Percentiles rank a stretch among this genome's conserved stretches.
Conservation (phyloP, 371 early-diverging fungal genomes). For the Scutellospora calospora region DNA sequence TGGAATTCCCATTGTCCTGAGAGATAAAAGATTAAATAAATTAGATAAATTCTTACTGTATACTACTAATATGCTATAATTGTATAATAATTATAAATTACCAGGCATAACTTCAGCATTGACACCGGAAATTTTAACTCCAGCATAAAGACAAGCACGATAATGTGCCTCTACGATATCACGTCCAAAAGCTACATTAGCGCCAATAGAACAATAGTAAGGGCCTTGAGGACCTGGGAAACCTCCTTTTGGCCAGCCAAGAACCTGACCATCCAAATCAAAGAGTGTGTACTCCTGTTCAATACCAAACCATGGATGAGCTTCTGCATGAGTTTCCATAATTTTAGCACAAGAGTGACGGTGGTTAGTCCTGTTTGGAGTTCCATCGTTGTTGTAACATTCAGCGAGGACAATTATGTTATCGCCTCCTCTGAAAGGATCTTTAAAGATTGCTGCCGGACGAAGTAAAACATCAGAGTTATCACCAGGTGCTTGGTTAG, state of each 20-base stretch:
- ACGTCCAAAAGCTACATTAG: slow-evolving; percentile 62
- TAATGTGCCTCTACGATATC: slow-evolving; percentile 69
- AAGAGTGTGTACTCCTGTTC: slow-evolving; percentile 69
- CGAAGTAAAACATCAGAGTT: slow-evolving; percentile 67
- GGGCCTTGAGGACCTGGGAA: slow-evolving; percentile 69
- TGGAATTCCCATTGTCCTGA: slow-evolving; percentile 67
- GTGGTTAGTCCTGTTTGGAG: slow-evolving; percentile 65
- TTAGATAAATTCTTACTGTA: neutral
- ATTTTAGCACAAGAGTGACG: slow-evolving; percentile 56
- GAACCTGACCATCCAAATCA: slow-evolving; percentile 54
- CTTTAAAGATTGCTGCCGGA: slow-evolving; percentile 64
- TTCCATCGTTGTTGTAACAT: slow-evolving; percentile 63
- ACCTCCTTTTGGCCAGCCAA: slow-evolving; percentile 69
- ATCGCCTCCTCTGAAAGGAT: slow-evolving; percentile 70
- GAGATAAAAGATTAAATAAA: neutral
- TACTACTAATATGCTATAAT: neutral
- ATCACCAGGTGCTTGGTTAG: slow-evolving; percentile 68
- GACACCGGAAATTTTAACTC: slow-evolving; percentile 63
- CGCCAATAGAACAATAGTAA: slow-evolving; percentile 69
- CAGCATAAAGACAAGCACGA: slow-evolving; percentile 66
- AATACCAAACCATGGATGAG: slow-evolving; percentile 69
- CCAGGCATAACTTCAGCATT: slow-evolving; percentile 68
- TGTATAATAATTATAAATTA: neutral
- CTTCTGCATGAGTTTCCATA: slow-evolving; percentile 57
- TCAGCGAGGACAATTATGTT: slow-evolving; percentile 69